Percentiles rank a stretch among this genome's conserved stretches.
phyloP scores from a whole-genome alignment of 495 filamentous ascomycete genomes.

The Aspergillus ellipticus region DNA sequence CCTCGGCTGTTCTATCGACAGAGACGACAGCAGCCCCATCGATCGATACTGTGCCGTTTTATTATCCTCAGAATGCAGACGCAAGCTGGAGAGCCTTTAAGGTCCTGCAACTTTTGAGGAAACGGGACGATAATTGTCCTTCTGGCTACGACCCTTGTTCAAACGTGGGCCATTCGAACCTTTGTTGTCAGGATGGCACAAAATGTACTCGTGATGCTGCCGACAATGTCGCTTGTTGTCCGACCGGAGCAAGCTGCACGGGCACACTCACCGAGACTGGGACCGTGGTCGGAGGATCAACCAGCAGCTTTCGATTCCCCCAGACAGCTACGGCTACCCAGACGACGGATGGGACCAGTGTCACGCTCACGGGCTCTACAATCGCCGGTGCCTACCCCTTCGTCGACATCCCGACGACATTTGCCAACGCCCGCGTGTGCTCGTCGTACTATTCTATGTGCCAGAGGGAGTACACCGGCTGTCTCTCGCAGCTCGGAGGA shows the following conservation, averaged over 20 bases:
- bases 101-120: constrained; percentile 35
- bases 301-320: constrained; percentile 34
- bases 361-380: constrained; percentile 43
- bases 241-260: constrained; percentile 57
- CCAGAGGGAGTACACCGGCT: constrained; percentile 59
- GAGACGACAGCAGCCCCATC: constrained; percentile 31
- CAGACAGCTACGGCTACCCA: constrained; percentile 29
- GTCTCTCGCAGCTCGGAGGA: constrained; percentile 55
- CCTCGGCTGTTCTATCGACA: constrained; percentile 29
- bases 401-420: constrained; percentile 62
- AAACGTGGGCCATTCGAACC: constrained; percentile 42
- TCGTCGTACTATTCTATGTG: constrained; percentile 65
- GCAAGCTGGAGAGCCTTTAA: constrained; percentile 31
- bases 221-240: constrained; percentile 64
- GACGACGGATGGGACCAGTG: constrained; percentile 26
- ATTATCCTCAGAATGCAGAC: constrained; percentile 21
- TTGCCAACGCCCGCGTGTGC: constrained; percentile 59
- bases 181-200: constrained; percentile 54
- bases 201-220: constrained; percentile 56
- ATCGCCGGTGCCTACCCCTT: constrained; percentile 56
- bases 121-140: constrained; percentile 47
- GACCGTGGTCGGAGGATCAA: constrained; percentile 25
- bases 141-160: constrained; percentile 49
- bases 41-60: constrained; percentile 30
- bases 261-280: constrained; percentile 45